Percentiles rank a stretch among this genome's conserved stretches.
Evolutionary conservation across 1,284 basidiomycete genomes (phyloP).

Genomic region (Cutaneotrichosporon sp.): DNA sequence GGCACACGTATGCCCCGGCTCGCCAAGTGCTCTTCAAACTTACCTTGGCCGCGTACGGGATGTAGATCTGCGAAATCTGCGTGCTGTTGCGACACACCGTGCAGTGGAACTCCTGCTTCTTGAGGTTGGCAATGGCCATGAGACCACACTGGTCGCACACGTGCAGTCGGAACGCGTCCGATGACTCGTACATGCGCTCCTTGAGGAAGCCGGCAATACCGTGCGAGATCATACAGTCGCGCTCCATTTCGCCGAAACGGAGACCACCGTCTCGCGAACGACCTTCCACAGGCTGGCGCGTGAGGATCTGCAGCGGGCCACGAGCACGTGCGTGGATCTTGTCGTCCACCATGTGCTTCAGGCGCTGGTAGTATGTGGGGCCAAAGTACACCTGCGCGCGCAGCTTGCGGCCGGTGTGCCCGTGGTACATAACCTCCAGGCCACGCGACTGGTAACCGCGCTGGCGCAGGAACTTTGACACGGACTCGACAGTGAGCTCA

Average conservation of each 20-base stretch:
- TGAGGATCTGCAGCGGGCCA: slow-evolving; percentile 96
- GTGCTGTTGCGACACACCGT: slow-evolving; percentile 90
- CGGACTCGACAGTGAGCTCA: slow-evolving; percentile 92
- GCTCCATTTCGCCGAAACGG: slow-evolving; percentile 99
- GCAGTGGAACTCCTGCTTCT: slow-evolving; percentile 54
- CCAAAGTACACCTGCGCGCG: slow-evolving; percentile 98
- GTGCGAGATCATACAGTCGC: slow-evolving; percentile 93
- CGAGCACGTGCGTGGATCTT: slow-evolving; percentile 98
- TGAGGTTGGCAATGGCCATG: slow-evolving; percentile 87
- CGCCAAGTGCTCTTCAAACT: neutral
- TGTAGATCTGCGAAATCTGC: slow-evolving; percentile 81
- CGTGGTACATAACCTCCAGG: slow-evolving; percentile 97
- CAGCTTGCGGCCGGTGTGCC: slow-evolving; percentile 93
- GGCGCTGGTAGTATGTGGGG: slow-evolving; percentile 96
- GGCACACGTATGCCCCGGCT: neutral
- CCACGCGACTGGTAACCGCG: slow-evolving; percentile 94
- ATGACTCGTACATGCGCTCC: slow-evolving; percentile 77
- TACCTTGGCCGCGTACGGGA: slow-evolving; percentile 72
- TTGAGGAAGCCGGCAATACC: slow-evolving; percentile 97
- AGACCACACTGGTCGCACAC: slow-evolving; percentile 94
- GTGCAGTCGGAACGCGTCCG: slow-evolving; percentile 91
- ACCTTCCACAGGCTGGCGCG: slow-evolving; percentile 98
- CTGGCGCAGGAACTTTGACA: slow-evolving; percentile 72
- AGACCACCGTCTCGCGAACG: slow-evolving; percentile 96
- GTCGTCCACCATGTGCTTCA: slow-evolving; percentile 99